Percentiles rank a stretch among this genome's conserved stretches.
Evolutionary conservation across 768 basidiomycete species (phyloP).

Genomic region (Termitomyces sp.): DNA sequence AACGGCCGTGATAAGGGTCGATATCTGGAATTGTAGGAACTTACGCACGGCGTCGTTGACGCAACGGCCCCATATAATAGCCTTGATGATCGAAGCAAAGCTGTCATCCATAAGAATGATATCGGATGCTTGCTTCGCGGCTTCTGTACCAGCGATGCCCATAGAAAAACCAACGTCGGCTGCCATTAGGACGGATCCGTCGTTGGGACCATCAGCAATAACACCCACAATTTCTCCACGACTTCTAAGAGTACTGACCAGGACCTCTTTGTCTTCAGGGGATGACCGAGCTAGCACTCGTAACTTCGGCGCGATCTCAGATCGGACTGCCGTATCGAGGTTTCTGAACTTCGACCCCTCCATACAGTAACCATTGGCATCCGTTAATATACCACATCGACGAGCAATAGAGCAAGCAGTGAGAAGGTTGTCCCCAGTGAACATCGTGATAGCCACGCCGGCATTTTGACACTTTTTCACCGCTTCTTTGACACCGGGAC

Average conservation of each 20-base stretch:
- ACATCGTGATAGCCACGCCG: conserved; percentile 96
- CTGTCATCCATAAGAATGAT: conserved; percentile 99
- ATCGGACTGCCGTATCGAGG: conserved; percentile 64
- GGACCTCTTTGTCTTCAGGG: conserved; percentile 92
- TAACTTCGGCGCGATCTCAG: conserved; percentile 84
- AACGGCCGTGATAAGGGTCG: conserved; percentile 93
- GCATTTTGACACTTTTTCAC: conserved; percentile 85
- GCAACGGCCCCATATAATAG: conserved; percentile 98
- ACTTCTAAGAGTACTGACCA: conserved; percentile 91
- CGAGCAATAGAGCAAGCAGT: conserved; percentile 94
- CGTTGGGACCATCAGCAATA: no score
- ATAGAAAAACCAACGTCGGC: conserved; percentile 97
- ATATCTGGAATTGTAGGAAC: conserved; percentile 94
- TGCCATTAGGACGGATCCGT: no score
- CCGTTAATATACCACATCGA: conserved; percentile 94
- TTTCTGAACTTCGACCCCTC: conserved; percentile 93
- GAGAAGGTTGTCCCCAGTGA: conserved; percentile 95
- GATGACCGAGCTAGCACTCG: conserved; percentile 97
- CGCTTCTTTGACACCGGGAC: conserved; percentile 70
- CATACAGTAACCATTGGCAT: conserved; percentile 94
- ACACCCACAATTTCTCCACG: no score
- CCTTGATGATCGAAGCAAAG: conserved; percentile 92
- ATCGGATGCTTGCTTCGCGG: conserved; percentile 98
- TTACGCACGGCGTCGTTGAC: conserved; percentile 98
- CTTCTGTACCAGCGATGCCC: conserved; percentile 95